Percentiles rank a stretch among this genome's conserved stretches.
Conservation (phyloP, 1,284 basidiomycete species). For the Cryptococcus jaspeensis region DNA sequence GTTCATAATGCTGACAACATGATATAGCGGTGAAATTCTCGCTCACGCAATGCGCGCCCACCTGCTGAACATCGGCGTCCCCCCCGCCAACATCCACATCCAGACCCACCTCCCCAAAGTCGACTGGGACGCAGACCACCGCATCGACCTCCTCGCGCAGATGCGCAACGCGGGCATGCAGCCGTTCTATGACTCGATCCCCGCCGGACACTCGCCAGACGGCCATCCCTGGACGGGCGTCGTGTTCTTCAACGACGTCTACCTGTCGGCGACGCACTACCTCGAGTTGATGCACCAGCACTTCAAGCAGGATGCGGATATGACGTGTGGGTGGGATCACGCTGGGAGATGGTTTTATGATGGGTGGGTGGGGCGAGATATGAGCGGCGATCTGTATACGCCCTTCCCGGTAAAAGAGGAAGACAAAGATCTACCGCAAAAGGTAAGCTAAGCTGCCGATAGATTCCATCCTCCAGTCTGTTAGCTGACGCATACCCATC, state of each 20-base stretch:
- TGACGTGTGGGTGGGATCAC: conserved; percentile 54
- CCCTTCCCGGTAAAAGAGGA: conserved; percentile 49
- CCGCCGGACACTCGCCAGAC: conserved; percentile 38
- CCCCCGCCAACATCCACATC: conserved; percentile 44
- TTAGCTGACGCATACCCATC: not conserved
- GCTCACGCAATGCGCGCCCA: conserved; percentile 37
- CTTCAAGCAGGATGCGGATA: conserved; percentile 49
- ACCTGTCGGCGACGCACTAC: conserved; percentile 49
- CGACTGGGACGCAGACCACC: conserved; percentile 44
- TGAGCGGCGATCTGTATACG: conserved; percentile 47
- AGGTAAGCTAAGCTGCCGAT: conserved; percentile 30
- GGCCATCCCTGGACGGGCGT: conserved; percentile 45
- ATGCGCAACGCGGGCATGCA: conserved; percentile 52
- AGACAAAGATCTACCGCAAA: conserved; percentile 41
- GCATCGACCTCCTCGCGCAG: conserved; percentile 50
- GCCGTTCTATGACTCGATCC: conserved; percentile 43
- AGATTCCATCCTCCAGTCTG: not conserved
- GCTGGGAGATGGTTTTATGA: conserved; percentile 53
- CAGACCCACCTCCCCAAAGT: conserved; percentile 33
- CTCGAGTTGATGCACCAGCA: conserved; percentile 53
- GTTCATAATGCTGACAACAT: too few species aligned
- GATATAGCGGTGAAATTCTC: conserved; percentile 36
- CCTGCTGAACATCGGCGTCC: conserved; percentile 45
- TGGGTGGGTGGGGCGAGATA: conserved; percentile 53
- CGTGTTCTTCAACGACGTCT: conserved; percentile 54